Percentiles rank a stretch among this genome's conserved stretches.
phyloP scores from a whole-genome alignment of 1,284 basidiomycete genomes.

The Marasmius oreades region DNA sequence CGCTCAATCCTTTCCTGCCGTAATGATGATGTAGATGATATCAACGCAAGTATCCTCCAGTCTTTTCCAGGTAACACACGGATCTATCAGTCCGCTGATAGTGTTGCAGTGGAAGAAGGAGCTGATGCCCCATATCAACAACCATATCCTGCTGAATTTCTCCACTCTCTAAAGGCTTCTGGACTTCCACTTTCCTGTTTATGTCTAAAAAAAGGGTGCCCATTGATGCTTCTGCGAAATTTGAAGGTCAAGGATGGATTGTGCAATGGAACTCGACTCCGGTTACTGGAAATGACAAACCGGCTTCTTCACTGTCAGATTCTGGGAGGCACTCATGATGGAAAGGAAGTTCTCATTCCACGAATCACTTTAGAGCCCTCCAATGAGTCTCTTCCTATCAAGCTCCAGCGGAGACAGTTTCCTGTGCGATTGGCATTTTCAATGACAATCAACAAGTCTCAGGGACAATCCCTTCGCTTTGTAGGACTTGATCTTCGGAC shows the following conservation, averaged over 20 bases:
- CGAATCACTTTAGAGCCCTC: neutral
- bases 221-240: neutral
- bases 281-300: neutral
- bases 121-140: too few relatives aligned
- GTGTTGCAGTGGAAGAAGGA: too few relatives aligned
- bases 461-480: constrained; percentile 30
- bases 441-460: constrained; percentile 35
- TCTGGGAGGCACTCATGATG: neutral
- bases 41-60: too few relatives aligned
- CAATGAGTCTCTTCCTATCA: neutral
- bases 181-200: neutral
- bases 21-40: too few relatives aligned
- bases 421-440: constrained; percentile 32
- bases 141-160: too few relatives aligned
- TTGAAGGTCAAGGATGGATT: neutral
- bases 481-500: constrained; percentile 26
- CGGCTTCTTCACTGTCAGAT: neutral
- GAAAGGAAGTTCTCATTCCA: neutral
- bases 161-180: neutral
- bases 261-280: neutral
- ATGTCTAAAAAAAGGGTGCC: neutral
- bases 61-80: too few relatives aligned
- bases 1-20: too few relatives aligned
- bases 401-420: constrained; percentile 26
- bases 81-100: too few relatives aligned